Evolutionary conservation across 768 basidiomycete species (phyloP).

Genomic region (Auricularia cornea): DNA sequence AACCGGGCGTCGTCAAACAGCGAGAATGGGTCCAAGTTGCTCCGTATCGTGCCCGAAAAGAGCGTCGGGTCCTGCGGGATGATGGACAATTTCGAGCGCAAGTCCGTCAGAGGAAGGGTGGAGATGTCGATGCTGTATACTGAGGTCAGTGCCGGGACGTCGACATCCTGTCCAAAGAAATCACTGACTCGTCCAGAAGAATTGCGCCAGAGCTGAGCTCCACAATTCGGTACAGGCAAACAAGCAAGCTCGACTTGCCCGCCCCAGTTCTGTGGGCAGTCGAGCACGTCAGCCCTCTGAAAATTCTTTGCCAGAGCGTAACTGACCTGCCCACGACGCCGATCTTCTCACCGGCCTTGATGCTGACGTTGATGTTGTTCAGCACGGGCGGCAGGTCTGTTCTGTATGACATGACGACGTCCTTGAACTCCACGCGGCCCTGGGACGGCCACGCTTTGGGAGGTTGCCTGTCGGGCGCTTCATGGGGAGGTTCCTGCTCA

Average conservation of each 20-base stretch:
- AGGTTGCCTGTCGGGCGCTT: conserved; percentile 51
- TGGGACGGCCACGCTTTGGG: conserved; percentile 61
- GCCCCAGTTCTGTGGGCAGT: conserved; percentile 57
- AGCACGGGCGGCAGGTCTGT: conserved; percentile 83
- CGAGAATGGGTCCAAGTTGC: conserved; percentile 87
- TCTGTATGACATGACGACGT: conserved; percentile 75
- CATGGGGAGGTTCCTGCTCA: conserved; percentile 74
- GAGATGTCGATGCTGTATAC: conserved; percentile 54
- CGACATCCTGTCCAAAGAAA: conserved; percentile 66
- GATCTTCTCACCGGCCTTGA: conserved; percentile 78
- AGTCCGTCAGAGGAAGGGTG: conserved; percentile 64
- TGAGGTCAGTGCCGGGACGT: neutral
- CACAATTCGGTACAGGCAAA: conserved; percentile 76
- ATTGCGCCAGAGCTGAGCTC: conserved; percentile 42
- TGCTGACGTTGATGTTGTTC: conserved; percentile 66
- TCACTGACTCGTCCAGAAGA: conserved; percentile 24
- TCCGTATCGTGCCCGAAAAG: conserved; percentile 58
- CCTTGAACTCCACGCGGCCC: conserved; percentile 65
- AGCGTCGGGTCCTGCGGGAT: conserved; percentile 78
- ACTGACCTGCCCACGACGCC: conserved; percentile 70
- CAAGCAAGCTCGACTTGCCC: conserved; percentile 87
- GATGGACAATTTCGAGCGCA: conserved; percentile 61
- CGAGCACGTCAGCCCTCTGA: neutral
- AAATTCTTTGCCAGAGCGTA: conserved; percentile 9
- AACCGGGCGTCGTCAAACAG: conserved; percentile 69